A percentile compares a stretch with the other conserved stretches of the same genome.
Evolutionary conservation across 2,329 filamentous ascomycete genomes (phyloP).

Genomic region (Truncatella angustata): DNA sequence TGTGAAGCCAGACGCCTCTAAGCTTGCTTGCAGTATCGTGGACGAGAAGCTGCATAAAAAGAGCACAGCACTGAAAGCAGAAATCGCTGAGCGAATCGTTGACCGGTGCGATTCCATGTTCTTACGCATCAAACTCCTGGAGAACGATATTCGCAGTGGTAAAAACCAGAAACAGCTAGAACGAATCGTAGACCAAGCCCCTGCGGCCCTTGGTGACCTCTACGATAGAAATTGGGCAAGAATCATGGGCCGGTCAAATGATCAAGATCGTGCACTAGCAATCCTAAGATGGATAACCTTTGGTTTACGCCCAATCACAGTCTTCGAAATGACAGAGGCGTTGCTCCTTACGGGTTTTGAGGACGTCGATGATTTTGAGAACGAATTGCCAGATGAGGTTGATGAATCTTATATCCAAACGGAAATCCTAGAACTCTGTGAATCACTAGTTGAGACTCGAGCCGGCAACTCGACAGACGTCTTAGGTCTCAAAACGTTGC

Average conservation of each 20-base stretch:
- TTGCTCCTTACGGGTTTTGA: neutral
- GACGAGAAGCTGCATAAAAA: conserved; percentile 27
- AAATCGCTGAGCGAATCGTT: conserved; percentile 23
- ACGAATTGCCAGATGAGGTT: neutral
- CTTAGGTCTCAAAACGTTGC: neutral
- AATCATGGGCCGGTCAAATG: conserved; percentile 18
- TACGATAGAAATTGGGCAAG: conserved; percentile 25
- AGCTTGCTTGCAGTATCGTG: conserved; percentile 25
- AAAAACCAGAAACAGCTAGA: conserved; percentile 28
- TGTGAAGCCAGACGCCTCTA: conserved; percentile 20
- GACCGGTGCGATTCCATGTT: conserved; percentile 32
- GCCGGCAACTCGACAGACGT: neutral
- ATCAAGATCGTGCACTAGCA: conserved; percentile 22
- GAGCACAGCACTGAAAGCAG: conserved; percentile 9
- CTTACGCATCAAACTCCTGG: conserved; percentile 30
- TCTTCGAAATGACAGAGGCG: conserved; percentile 24
- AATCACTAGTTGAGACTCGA: neutral
- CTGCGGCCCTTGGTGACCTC: conserved; percentile 23
- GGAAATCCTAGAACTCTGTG: neutral
- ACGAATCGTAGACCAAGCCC: conserved; percentile 23
- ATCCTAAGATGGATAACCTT: conserved; percentile 31
- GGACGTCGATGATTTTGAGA: neutral
- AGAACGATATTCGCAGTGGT: conserved; percentile 18
- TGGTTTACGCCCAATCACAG: conserved; percentile 14
- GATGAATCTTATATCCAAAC: neutral